phyloP scores from a whole-genome alignment of 169 alveolate species.

The Perkinsus chesapeaki region DNA sequence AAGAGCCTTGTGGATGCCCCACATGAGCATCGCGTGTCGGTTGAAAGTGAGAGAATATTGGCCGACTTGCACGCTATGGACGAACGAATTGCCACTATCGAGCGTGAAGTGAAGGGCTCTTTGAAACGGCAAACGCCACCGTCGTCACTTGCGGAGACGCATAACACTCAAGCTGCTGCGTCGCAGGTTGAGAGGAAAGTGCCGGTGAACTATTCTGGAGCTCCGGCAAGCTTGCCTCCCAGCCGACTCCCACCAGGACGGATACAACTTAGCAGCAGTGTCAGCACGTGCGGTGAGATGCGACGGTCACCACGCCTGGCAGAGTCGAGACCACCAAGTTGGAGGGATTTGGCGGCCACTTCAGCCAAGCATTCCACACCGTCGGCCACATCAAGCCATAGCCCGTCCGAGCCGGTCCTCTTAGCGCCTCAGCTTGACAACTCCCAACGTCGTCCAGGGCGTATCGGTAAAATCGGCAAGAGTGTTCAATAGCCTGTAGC shows the following conservation, averaged over 20 bases:
- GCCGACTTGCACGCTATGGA: not conserved
- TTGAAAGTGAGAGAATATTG: not conserved
- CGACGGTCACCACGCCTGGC: too few species aligned
- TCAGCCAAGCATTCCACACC: not conserved
- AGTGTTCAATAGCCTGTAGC: not conserved
- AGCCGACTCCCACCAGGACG: not conserved
- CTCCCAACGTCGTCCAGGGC: not conserved
- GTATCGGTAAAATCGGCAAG: not conserved
- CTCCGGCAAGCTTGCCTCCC: too few species aligned
- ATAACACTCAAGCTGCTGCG: too few species aligned
- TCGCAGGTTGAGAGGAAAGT: too few species aligned
- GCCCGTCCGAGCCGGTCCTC: not conserved
- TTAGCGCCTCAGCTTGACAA: not conserved
- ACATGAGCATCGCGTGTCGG: not conserved
- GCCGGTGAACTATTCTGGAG: not conserved
- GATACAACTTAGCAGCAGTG: not conserved
- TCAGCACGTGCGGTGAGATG: too few species aligned
- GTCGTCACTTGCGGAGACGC: not conserved
- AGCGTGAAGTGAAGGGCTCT: not conserved
- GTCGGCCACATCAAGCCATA: not conserved
- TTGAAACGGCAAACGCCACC: not conserved
- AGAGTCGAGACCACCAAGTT: not conserved
- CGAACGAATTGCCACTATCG: not conserved
- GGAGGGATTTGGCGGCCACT: not conserved
- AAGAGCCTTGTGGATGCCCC: not conserved